Conservation (phyloP, 768 basidiomycete genomes). For the Russula sp. region DNA sequence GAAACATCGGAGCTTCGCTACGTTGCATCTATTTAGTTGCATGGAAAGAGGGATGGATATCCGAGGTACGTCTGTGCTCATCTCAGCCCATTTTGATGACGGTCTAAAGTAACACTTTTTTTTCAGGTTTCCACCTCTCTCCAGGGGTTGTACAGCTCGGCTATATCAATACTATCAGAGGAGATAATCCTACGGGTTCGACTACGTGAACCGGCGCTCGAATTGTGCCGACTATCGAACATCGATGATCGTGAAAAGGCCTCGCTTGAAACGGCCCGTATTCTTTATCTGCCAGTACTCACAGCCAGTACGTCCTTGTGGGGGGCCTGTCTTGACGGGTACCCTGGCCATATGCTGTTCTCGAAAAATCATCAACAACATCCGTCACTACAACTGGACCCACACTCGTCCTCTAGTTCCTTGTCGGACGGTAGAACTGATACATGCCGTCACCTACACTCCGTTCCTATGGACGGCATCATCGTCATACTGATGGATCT, state of each 20-base stretch:
- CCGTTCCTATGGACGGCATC: constrained; percentile 11
- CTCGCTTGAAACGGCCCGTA: constrained; percentile 8
- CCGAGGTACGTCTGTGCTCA: constrained; percentile 4
- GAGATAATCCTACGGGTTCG: constrained; percentile 17
- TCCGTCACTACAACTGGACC: not conserved
- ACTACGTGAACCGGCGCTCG: constrained; percentile 11
- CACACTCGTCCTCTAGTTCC: not conserved
- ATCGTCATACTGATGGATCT: constrained; percentile 7
- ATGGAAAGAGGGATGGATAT: constrained; percentile 22
- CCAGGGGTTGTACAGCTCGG: constrained; percentile 10
- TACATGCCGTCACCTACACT: constrained; percentile 1
- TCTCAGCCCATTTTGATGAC: not conserved
- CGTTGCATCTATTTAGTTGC: constrained; percentile 18
- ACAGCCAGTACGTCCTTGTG: not conserved
- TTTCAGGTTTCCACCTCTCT: not conserved
- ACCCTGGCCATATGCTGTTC: constrained; percentile 17
- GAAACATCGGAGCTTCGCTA: not conserved
- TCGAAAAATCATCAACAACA: not conserved
- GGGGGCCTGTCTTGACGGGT: constrained; percentile 14
- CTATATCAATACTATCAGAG: constrained; percentile 7
- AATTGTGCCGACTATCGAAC: constrained; percentile 13
- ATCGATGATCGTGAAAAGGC: not conserved
- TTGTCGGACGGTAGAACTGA: not conserved
- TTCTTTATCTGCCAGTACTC: constrained; percentile 14
- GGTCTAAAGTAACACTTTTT: not conserved